Percentiles rank a stretch among this genome's conserved stretches.
Evolutionary conservation across 306 rosid species (phyloP).

Genomic region (Glycine tomentella): DNA sequence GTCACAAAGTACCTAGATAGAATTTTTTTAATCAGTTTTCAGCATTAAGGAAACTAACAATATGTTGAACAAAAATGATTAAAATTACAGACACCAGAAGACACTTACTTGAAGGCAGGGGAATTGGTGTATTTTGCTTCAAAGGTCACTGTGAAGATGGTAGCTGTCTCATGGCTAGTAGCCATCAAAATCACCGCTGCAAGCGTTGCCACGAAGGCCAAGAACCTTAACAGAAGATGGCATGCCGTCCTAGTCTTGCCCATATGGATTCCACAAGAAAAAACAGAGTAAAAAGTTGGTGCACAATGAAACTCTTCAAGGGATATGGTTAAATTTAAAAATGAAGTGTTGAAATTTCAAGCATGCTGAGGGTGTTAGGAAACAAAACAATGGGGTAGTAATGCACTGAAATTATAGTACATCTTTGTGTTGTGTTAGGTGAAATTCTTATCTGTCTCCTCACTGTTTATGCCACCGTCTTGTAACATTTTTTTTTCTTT

Average conservation of each 20-base stretch:
- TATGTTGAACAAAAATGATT: background rate
- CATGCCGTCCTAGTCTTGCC: conserved; percentile 56
- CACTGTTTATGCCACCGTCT: conserved; percentile 26
- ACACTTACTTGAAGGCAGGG: conserved; percentile 74
- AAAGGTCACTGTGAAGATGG: conserved; percentile 51
- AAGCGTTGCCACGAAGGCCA: conserved; percentile 75
- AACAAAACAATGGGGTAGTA: background rate
- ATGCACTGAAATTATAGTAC: conserved; percentile 23
- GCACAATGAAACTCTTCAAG: conserved; percentile 39
- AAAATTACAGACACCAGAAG: background rate
- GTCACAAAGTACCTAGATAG: conserved; percentile 71
- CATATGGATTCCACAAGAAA: conserved; percentile 45
- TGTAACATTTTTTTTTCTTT: background rate
- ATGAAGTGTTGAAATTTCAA: background rate
- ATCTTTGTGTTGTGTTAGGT: conserved; percentile 52
- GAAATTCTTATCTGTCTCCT: conserved; percentile 48
- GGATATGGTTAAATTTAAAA: conserved; percentile 34
- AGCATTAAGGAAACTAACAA: background rate
- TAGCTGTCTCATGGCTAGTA: conserved; percentile 68
- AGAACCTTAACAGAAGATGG: conserved; percentile 62
- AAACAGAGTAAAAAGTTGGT: background rate
- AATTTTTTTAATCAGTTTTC: conserved; percentile 14
- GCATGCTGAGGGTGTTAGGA: background rate
- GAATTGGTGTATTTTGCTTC: conserved; percentile 74
- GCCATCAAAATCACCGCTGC: conserved; percentile 77